Evolutionary conservation across 345 rosid species (phyloP), one percentile per base, ranked within the genome.

Genomic region (Theobroma cacao): DNA sequence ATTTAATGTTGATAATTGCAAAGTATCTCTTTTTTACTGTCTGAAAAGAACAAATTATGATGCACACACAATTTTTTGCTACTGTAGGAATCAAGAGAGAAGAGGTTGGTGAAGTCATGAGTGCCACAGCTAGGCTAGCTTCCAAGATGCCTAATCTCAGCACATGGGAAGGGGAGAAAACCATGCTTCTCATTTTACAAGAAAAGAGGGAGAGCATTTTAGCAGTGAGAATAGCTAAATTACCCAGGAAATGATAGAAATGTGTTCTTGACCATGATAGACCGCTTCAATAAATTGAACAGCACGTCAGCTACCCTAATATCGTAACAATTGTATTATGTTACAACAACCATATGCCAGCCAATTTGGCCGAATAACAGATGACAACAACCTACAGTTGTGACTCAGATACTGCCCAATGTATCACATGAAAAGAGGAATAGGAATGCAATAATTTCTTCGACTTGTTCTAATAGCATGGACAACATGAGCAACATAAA

Each of bases 71-170:
- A 68, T 2, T 11, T 41, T 14, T 43, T 43, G 2, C 20, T 30
- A 24, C 13, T 7, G 55, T 15, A 43, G 36, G 73, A 41, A 5
- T 41, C n/a, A 41, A 66, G 33, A 40, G 31, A 36, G 70, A 38
- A 34, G 7, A 50, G 71, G 60, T 22, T 64, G 12, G 2, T 11
- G 48, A 65, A 65, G 28, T 65, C 18, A 38, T 65, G 30, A 65
- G 47, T 17, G n/a, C 15, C 6, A 1, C n/a, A 67, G 2, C 33
- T 9, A 26, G 63, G 63, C 63, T 26, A 58, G 63, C 80, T 81
- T 80, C 87, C 28, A 85, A 85, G 40, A 81, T 87, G 5, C 90
- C 91, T 62, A 7, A 7, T 30, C 17, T 28, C 36, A 28, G 33
- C 17, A 5, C 10, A 61, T 1, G 17, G 11, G n/a, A 14, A 61